Percentiles rank a stretch among this genome's conserved stretches.
phyloP scores from a whole-genome alignment of 2,329 filamentous ascomycete species.

The Colletotrichum sp. region DNA sequence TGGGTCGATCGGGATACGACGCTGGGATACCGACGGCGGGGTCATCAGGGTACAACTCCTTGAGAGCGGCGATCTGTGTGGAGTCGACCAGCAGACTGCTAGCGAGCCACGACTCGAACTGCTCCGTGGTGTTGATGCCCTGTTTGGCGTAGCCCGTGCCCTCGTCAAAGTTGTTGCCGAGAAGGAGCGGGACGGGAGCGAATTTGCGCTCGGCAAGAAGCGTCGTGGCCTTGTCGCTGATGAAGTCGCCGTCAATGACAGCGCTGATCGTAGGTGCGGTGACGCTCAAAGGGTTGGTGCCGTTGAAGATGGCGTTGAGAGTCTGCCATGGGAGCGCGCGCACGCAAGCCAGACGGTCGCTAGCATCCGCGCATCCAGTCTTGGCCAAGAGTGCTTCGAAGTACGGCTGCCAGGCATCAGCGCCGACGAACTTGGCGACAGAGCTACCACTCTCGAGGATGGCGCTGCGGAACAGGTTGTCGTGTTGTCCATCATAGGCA shows the following conservation, averaged over 20 bases:
- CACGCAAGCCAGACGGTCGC: slow-evolving; percentile 59
- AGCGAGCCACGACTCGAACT: slow-evolving; percentile 50
- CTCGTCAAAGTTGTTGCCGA: slow-evolving; percentile 71
- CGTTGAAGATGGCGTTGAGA: slow-evolving; percentile 49
- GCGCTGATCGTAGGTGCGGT: slow-evolving; percentile 26
- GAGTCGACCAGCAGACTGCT: slow-evolving; percentile 37
- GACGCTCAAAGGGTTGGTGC: slow-evolving; percentile 47
- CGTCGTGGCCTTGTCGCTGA: slow-evolving; percentile 46
- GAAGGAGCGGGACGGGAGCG: slow-evolving; percentile 67
- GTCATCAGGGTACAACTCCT: slow-evolving; percentile 53
- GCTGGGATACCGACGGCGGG: slow-evolving; percentile 58
- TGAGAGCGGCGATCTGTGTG: slow-evolving; percentile 28
- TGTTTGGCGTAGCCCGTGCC: slow-evolving; percentile 64
- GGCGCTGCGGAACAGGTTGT: slow-evolving; percentile 66
- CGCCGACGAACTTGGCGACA: slow-evolving; percentile 56
- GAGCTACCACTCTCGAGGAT: slow-evolving; percentile 67
- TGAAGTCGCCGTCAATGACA: slow-evolving; percentile 43
- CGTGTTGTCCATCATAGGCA: slow-evolving; percentile 65
- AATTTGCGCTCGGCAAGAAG: slow-evolving; percentile 64
- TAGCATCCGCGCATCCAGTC: slow-evolving; percentile 39
- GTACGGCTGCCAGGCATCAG: slow-evolving; percentile 49
- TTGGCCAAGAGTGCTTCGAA: slow-evolving; percentile 19
- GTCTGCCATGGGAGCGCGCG: slow-evolving; percentile 53
- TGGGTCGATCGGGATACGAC: slow-evolving; percentile 36
- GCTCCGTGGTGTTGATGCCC: slow-evolving; percentile 58